Evolutionary conservation across 2,329 filamentous ascomycete genomes (phyloP).

Genomic region (Immersiporthe knoxdaviesiana): DNA sequence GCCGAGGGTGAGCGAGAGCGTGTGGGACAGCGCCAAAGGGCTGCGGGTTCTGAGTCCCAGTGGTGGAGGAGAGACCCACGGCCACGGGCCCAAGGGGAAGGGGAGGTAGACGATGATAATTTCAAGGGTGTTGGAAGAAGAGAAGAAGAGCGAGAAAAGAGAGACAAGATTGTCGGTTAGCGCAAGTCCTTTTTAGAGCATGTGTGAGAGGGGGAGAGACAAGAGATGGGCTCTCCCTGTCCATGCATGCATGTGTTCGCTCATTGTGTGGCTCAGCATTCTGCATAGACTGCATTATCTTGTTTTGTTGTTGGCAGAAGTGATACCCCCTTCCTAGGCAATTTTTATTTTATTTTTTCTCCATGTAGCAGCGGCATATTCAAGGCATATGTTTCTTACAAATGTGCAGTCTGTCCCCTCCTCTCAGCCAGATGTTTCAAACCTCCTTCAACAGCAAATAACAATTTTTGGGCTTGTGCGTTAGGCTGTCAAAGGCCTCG

Average conservation of each 20-base stretch:
- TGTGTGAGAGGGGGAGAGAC: background rate
- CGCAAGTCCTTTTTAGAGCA: too few relatives aligned
- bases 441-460: conserved; percentile 19
- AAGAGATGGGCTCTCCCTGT: background rate
- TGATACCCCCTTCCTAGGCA: conserved; percentile 19
- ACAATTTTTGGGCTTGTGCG: conserved; percentile 23
- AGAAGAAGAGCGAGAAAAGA: too few relatives aligned
- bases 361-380: too few relatives aligned
- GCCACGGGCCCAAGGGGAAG: conserved; percentile 32
- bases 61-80: background rate
- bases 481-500: conserved; percentile 20
- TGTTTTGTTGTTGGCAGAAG: background rate
- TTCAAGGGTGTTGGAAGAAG: background rate
- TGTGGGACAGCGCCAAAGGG: conserved; percentile 71
- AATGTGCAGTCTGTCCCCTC: too few relatives aligned
- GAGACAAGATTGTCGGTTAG: too few relatives aligned
- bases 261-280: conserved; percentile 3
- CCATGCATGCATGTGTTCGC: background rate
- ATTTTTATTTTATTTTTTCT: background rate
- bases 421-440: too few relatives aligned
- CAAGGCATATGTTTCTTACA: too few relatives aligned
- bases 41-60: conserved; percentile 43
- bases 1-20: conserved; percentile 68
- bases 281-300: conserved; percentile 9
- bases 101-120: background rate